These are phyloP conservation scores for Leccinum arenicola DNA, from an alignment of 768 basidiomycete genomes.

Conservation along the genomic window DNA sequence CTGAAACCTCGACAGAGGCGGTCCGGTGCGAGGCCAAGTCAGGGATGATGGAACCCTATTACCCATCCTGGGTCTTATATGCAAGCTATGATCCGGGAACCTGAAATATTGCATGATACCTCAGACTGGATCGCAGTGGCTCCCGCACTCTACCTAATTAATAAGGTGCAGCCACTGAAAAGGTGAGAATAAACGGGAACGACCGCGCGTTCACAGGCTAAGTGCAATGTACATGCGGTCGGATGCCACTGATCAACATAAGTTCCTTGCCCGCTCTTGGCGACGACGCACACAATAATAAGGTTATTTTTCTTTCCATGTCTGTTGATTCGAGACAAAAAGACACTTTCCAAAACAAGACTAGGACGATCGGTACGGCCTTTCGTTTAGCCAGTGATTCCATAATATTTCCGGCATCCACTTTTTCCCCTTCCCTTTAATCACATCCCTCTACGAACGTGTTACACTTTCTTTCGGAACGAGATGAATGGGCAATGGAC, in stretches of 20 bases:
- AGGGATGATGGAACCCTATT: neutral
- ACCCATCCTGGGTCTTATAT: neutral
- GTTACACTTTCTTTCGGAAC: neutral
- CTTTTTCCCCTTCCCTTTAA: neutral
- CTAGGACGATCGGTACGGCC: neutral
- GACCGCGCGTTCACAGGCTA: neutral
- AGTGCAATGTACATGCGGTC: neutral
- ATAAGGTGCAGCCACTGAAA: neutral
- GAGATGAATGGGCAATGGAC: neutral
- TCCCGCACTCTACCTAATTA: neutral
- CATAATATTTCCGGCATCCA: neutral
- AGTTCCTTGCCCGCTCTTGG: neutral
- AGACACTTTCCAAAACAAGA: neutral
- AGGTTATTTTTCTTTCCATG: neutral
- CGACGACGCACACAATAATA: neutral
- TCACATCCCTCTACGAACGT: neutral
- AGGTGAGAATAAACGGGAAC: neutral
- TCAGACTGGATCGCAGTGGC: neutral
- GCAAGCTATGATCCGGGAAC: neutral
- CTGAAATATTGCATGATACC: neutral
- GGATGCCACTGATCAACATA: slow-evolving; percentile 2
- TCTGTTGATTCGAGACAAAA: neutral
- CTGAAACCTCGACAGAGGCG: neutral
- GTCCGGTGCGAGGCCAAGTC: neutral
- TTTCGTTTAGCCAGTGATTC: neutral